Percentiles rank a stretch among this genome's conserved stretches.
Conservation (phyloP, 352 stramenopile genomes). For the Ophiocytium majus region DNA sequence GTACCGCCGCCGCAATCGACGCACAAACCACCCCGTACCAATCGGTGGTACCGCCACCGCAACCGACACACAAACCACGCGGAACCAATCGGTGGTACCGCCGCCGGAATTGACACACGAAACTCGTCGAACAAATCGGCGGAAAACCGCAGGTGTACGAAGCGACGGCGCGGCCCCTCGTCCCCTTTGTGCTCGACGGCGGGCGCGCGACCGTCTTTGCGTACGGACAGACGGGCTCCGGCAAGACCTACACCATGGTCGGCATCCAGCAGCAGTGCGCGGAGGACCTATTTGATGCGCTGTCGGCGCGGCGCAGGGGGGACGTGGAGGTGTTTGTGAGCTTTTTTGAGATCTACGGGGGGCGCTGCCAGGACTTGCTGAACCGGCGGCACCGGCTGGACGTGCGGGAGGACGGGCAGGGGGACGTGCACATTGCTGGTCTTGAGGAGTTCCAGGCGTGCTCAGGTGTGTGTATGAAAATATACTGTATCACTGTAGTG, state of each 20-base stretch:
- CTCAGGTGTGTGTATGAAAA: too few species aligned
- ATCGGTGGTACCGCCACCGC: too few species aligned
- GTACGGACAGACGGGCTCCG: constrained; percentile 82
- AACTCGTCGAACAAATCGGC: too few species aligned
- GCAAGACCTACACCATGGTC: constrained; percentile 75
- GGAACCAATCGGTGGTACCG: too few species aligned
- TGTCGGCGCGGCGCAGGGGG: constrained; percentile 6
- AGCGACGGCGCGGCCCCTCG: constrained; percentile 72
- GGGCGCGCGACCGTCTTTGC: constrained; percentile 92
- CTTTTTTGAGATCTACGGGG: constrained; percentile 97
- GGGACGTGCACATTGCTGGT: constrained; percentile 90
- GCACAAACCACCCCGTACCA: too few species aligned
- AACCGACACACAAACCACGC: too few species aligned
- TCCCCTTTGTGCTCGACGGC: constrained; percentile 86
- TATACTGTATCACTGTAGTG: too few species aligned
- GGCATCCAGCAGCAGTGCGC: constrained; percentile 70
- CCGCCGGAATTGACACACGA: too few species aligned
- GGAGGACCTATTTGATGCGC: constrained; percentile 67
- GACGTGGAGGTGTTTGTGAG: constrained; percentile 71
- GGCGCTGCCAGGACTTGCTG: constrained; percentile 90
- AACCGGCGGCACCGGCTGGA: constrained; percentile 83
- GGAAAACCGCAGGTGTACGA: constrained; percentile 55
- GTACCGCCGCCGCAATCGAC: too few species aligned
- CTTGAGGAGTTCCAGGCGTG: constrained; percentile 82
- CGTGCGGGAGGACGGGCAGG: constrained; percentile 90